phyloP scores from a whole-genome alignment of 257 asterid genomes.

The Solanum pimpinellifolium region DNA sequence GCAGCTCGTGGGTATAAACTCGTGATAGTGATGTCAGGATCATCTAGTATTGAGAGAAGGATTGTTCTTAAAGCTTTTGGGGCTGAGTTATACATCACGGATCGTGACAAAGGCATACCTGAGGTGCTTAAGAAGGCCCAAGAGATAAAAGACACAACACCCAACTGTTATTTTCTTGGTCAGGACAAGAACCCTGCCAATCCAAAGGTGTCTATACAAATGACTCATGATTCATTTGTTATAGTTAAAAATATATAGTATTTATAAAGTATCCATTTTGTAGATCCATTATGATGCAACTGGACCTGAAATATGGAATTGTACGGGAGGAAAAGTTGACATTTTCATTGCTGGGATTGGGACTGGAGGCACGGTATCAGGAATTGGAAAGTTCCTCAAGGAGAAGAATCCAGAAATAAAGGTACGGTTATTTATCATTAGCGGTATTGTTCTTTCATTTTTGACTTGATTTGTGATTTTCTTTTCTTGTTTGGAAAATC shows the following conservation, averaged over 20 bases:
- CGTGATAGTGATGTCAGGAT: slow-evolving; percentile 15
- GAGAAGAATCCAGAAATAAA: slow-evolving; percentile 22
- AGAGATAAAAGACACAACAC: slow-evolving; percentile 19
- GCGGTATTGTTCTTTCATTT: not conserved
- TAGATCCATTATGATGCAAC: slow-evolving; percentile 38
- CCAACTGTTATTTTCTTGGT: slow-evolving; percentile 15
- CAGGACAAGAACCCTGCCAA: slow-evolving; percentile 32
- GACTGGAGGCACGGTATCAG: slow-evolving; percentile 38
- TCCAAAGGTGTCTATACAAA: slow-evolving; percentile 17
- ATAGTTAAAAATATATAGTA: not conserved
- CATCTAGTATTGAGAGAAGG: slow-evolving; percentile 30
- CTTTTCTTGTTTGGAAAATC: not conserved
- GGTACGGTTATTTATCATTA: slow-evolving; percentile 4
- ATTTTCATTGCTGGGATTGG: slow-evolving; percentile 32
- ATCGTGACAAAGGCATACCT: slow-evolving; percentile 20
- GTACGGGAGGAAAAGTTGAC: slow-evolving; percentile 22
- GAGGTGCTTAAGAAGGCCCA: slow-evolving; percentile 14
- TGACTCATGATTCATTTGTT: not conserved
- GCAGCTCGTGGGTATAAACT: slow-evolving; percentile 33
- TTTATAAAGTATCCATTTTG: not conserved
- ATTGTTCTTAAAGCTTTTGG: slow-evolving; percentile 33
- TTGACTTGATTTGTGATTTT: not conserved
- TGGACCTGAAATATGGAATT: slow-evolving; percentile 41
- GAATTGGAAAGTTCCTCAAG: slow-evolving; percentile 35
- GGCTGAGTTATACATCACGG: slow-evolving; percentile 20